Base-by-base conservation (phyloP, 352 stramenopile species). In the Saprolegnia diclina region DNA sequence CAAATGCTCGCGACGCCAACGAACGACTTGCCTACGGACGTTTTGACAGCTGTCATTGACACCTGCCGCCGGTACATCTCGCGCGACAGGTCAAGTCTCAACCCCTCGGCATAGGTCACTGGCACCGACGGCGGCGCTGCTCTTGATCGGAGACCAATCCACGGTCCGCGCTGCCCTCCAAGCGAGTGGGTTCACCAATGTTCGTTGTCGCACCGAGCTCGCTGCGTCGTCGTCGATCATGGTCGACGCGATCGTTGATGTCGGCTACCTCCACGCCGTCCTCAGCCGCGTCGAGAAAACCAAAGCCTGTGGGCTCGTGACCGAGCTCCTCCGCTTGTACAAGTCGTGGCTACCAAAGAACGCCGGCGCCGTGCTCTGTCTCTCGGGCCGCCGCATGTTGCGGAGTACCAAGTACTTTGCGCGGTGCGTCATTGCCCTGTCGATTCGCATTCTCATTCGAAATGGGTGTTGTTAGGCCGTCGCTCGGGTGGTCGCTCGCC, bases 241-340 rank as follows among this genome's bases (percentile, higher is more conserved):
- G 26, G 18, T 22, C n/a, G 46, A 69, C 37, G 50, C 54, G 5
- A 26, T 69, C 13, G 5, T 69, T 24, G 63, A 69, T 22, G 32
- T 22, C 24, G 29, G 63, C 0, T 37, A 48, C 22, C 35, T 69
- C 19, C 63, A 69, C 45, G 5, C 10, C 18, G 63, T 42, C 13
- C 46, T 69, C 5, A 69, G 52, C 29, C 32, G 53, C 19, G 54
- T 52, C 10, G 63, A 69, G 18, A 69, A 69, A 18, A 69, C 63
- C 10, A 69, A 69, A 32, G 29, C 63, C 10, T 22, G 50, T 18
- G 32, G 14, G 6, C 50, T 69, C 38, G 63, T 69, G n/a, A 45
- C 42, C 13, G 26, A 61, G 26, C 32, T 69, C 13, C 61, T 44
- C 38, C 63, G 32, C 19, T 29, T 59, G 18, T 69, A 52, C 42